Conservation (phyloP, 176 grass and related monocot species). For the Oryza rufipogon region DNA sequence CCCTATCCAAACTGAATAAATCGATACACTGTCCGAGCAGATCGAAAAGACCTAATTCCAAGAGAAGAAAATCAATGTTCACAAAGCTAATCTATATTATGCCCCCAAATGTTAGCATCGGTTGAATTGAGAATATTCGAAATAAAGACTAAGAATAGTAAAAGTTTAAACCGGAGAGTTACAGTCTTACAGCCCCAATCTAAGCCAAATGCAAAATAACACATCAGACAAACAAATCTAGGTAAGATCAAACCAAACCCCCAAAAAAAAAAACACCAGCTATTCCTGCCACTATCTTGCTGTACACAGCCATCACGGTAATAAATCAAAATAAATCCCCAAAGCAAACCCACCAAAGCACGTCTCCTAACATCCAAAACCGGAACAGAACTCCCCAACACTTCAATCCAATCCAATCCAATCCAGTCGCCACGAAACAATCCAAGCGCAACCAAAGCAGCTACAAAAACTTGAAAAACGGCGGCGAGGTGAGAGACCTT, state of each 20-base stretch:
- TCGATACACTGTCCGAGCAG: conserved; percentile 4
- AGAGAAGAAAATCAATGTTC: conserved; percentile 25
- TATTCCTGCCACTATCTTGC: not conserved
- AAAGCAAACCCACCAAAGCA: not conserved
- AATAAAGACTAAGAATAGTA: not conserved
- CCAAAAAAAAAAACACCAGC: not conserved
- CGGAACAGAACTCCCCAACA: not conserved
- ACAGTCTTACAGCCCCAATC: not conserved
- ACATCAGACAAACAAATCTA: conserved; percentile 26
- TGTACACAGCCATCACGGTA: conserved; percentile 11
- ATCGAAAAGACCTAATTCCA: conserved; percentile 10
- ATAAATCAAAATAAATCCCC: conserved; percentile 38
- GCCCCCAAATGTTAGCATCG: not conserved
- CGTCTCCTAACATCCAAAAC: not conserved
- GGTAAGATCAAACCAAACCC: not conserved
- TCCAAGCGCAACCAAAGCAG: conserved; percentile 11
- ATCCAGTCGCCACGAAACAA: not conserved
- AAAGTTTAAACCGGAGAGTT: not conserved
- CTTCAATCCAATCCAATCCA: conserved; percentile 29
- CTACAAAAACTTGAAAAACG: not conserved
- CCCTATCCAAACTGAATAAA: not conserved
- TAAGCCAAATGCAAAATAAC: conserved; percentile 20
- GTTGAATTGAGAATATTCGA: not conserved
- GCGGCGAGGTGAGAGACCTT: conserved; percentile 56
- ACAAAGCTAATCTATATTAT: conserved; percentile 30